Percentiles rank a stretch among this genome's conserved stretches.
Conservation (phyloP, 345 rosid genomes). For the Kernera saxatilis region DNA sequence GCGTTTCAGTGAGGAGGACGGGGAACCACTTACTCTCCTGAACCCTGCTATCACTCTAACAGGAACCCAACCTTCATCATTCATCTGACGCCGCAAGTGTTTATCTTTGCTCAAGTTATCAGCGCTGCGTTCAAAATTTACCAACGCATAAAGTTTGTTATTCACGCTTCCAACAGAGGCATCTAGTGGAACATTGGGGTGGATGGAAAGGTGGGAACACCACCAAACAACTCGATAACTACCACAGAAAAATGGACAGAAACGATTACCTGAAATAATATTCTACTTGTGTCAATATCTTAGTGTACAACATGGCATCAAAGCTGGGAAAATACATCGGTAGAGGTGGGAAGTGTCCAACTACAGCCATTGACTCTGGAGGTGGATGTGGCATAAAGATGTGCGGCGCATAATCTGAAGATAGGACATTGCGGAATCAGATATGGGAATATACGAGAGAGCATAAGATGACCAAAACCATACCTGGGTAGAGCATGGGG, state of each 20-base stretch:
- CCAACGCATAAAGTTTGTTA: neutral
- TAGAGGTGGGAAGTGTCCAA: constrained; percentile 15
- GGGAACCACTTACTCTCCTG: constrained; percentile 58
- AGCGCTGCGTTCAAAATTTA: constrained; percentile 41
- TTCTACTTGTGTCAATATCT: constrained; percentile 63
- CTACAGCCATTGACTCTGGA: constrained; percentile 15
- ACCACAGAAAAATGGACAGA: neutral
- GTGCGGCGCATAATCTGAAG: constrained; percentile 13
- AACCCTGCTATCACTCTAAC: constrained; percentile 66
- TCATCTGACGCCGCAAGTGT: constrained; percentile 73
- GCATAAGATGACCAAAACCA: neutral
- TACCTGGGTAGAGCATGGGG: constrained; percentile 25
- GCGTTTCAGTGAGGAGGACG: neutral
- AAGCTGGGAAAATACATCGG: constrained; percentile 2
- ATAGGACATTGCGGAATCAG: neutral
- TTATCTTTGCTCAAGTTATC: constrained; percentile 70
- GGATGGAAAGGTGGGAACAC: neutral
- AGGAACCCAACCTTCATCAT: constrained; percentile 84
- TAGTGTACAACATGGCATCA: constrained; percentile 19
- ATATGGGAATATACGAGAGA: neutral
- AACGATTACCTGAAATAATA: constrained; percentile 75
- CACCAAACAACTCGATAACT: neutral
- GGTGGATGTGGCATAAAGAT: constrained; percentile 15
- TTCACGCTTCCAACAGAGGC: neutral
- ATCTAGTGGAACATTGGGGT: neutral